These are phyloP conservation scores for Paracorniculantispora psalliotae DNA, from an alignment of 2,329 filamentous ascomycete genomes.

Conservation along the genomic window DNA sequence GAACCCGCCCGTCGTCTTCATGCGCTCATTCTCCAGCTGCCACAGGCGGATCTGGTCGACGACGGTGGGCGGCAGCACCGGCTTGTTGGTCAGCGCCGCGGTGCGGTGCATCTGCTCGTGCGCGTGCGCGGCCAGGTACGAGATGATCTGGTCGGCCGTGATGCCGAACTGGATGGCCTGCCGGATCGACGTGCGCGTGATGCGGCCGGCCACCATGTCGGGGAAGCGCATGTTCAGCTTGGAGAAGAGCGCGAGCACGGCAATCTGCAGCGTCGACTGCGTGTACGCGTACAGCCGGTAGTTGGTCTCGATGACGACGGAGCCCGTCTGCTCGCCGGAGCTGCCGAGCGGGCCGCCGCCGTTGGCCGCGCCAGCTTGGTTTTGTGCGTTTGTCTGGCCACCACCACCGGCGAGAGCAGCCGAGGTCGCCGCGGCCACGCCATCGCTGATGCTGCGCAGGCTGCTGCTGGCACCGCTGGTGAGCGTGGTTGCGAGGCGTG, in stretches of 20 bases:
- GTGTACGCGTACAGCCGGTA: slow-evolving; percentile 98
- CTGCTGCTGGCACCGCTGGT: slow-evolving; percentile 73
- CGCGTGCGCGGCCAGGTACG: slow-evolving; percentile 85
- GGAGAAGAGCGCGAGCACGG: slow-evolving; percentile 84
- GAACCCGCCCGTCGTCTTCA: slow-evolving; percentile 78
- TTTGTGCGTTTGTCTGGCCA: slow-evolving; percentile 1
- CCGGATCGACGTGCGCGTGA: slow-evolving; percentile 84
- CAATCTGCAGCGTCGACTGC: slow-evolving; percentile 86
- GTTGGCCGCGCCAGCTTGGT: slow-evolving; percentile 13
- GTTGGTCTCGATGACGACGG: slow-evolving; percentile 96
- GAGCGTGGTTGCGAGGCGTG: slow-evolving; percentile 86
- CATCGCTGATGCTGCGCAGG: slow-evolving; percentile 64
- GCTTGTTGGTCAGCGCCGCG: slow-evolving; percentile 51
- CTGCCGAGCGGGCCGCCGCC: slow-evolving; percentile 30
- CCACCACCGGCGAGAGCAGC: slow-evolving; percentile 29
- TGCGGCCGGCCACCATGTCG: slow-evolving; percentile 83
- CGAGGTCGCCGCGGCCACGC: slow-evolving; percentile 59
- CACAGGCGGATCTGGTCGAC: slow-evolving; percentile 96
- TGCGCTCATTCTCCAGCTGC: slow-evolving; percentile 95
- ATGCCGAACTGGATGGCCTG: slow-evolving; percentile 86
- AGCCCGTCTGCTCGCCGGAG: slow-evolving; percentile 56
- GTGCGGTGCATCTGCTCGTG: slow-evolving; percentile 87
- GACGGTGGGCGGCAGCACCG: slow-evolving; percentile 87
- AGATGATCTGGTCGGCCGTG: slow-evolving; percentile 90
- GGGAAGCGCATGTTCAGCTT: slow-evolving; percentile 86